Evolutionary conservation across 2,329 filamentous ascomycete genomes (phyloP), one percentile per base, ranked within the genome.

Genomic region (Dothidotthia symphoricarpi): DNA sequence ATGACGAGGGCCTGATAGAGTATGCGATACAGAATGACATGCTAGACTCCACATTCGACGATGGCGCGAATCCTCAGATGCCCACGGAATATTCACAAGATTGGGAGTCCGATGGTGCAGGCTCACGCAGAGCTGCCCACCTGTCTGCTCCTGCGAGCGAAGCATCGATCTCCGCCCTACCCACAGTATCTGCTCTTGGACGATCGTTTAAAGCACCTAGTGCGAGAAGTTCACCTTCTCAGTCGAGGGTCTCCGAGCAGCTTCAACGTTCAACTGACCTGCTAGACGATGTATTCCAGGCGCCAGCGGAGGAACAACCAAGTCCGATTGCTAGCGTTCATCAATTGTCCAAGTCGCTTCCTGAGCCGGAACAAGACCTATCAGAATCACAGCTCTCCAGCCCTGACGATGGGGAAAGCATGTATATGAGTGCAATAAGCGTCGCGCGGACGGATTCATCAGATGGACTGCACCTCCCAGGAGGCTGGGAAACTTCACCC

Each of bases 391-490:
- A 79, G 27, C 58, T 89, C 1, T 91, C 86, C 56, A 88, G 80
- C 24, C 85, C 88, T 41, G 85, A 88, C 45, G 86, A 91, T 46
- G 86, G 86, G 0, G 82, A 88, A 57, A 93, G 88, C 62, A 86
- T 94, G 82, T 94, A 93, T 54, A 83, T 89, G 82, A 91, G 81
- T 56, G 80, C 77, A 9, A 69, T 81, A 38, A 80, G 75, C 41
- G 65, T 68, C 25, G 60, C 59, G 8, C 60, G 64, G 16, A 43
- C 34, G 3, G 35, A 39, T 26, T 41, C 51, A 8, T 52, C 53
- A 16, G 51, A 47, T 19, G 34, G 39, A 5, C 43, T 37, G 16
- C 46, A 60, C 26, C 49, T 73, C 28, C 70, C 71, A 16, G 71
- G 71, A 16, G 67, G 64, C 7, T 74, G 71, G 71, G 63, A 64